These are phyloP conservation scores for Jackrogersella minutella DNA, from an alignment of 495 filamentous ascomycete species.

Conservation along the genomic window DNA sequence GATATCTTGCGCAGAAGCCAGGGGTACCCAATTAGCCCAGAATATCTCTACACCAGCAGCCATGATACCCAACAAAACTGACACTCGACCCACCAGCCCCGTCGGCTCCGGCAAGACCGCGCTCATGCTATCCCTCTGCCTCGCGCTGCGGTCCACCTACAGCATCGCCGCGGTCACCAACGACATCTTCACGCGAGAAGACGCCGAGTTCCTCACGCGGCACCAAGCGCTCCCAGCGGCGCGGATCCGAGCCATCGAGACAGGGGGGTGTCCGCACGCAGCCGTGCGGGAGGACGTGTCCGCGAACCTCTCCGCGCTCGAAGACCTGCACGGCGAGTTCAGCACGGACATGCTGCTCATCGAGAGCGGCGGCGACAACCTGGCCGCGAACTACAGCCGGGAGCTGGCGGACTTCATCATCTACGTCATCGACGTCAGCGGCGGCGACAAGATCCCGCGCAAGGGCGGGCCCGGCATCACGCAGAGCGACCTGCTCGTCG, in stretches of 20 bases:
- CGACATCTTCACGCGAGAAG: constrained; percentile 99
- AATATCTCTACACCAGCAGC: not conserved
- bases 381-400: constrained; percentile 93
- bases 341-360: constrained; percentile 84
- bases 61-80: constrained; percentile 20
- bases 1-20: not conserved
- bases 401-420: constrained; percentile 97
- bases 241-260: constrained; percentile 95
- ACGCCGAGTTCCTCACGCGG: constrained; percentile 93
- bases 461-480: constrained; percentile 98
- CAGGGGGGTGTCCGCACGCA: constrained; percentile 95
- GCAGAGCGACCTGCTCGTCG: constrained; percentile 87
- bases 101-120: constrained; percentile 98
- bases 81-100: constrained; percentile 63
- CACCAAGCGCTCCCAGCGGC: constrained; percentile 80
- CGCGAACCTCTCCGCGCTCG: constrained; percentile 90
- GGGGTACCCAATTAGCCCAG: not conserved
- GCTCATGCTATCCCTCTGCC: constrained; percentile 90
- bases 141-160: constrained; percentile 75
- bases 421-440: constrained; percentile 96
- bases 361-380: constrained; percentile 93
- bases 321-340: constrained; percentile 82
- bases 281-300: constrained; percentile 97
- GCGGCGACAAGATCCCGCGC: constrained; percentile 95
- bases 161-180: constrained; percentile 96